Percentiles rank a stretch among this genome's conserved stretches.
These are phyloP conservation scores for Sindora glabra DNA, from an alignment of 306 rosid species.

Conservation along the genomic window DNA sequence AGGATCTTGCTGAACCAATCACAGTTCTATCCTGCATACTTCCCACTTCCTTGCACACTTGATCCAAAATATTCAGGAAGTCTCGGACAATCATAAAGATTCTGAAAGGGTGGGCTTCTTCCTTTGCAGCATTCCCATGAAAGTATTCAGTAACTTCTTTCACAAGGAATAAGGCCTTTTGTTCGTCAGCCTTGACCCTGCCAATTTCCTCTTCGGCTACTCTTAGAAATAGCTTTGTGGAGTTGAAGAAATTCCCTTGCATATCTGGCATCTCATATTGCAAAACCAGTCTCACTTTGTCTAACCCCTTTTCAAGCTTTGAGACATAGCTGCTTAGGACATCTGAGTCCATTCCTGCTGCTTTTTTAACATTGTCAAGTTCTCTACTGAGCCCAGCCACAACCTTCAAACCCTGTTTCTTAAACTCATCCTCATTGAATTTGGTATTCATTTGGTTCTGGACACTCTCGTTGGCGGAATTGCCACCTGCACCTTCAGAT, in stretches of 20 bases:
- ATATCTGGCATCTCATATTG: slow-evolving; percentile 60
- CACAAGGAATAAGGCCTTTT: slow-evolving; percentile 67
- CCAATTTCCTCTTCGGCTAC: slow-evolving; percentile 75
- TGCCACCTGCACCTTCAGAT: slow-evolving; percentile 68
- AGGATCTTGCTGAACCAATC: slow-evolving; percentile 82
- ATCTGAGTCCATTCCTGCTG: slow-evolving; percentile 98
- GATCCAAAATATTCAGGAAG: slow-evolving; percentile 67
- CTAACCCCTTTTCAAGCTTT: slow-evolving; percentile 92
- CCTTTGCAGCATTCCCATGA: slow-evolving; percentile 82
- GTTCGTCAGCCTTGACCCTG: slow-evolving; percentile 65
- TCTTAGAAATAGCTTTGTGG: slow-evolving; percentile 66
- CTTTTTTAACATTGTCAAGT: slow-evolving; percentile 71
- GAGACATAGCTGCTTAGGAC: slow-evolving; percentile 80
- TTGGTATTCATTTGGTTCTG: slow-evolving; percentile 35
- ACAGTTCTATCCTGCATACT: slow-evolving; percentile 72
- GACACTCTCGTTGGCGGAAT: slow-evolving; percentile 38
- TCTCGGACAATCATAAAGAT: slow-evolving; percentile 94
- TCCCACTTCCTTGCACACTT: slow-evolving; percentile 96
- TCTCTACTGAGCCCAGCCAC: slow-evolving; percentile 91
- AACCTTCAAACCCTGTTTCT: slow-evolving; percentile 78
- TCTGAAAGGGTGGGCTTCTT: slow-evolving; percentile 93
- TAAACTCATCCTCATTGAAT: slow-evolving; percentile 60
- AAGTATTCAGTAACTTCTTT: slow-evolving; percentile 88
- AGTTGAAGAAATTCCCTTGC: slow-evolving; percentile 63
- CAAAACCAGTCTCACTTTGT: slow-evolving; percentile 67